A percentile compares a stretch with the other conserved stretches of the same genome.
Evolutionary conservation across 352 stramenopile species (phyloP).

Genomic region (Phytophthora sp.): DNA sequence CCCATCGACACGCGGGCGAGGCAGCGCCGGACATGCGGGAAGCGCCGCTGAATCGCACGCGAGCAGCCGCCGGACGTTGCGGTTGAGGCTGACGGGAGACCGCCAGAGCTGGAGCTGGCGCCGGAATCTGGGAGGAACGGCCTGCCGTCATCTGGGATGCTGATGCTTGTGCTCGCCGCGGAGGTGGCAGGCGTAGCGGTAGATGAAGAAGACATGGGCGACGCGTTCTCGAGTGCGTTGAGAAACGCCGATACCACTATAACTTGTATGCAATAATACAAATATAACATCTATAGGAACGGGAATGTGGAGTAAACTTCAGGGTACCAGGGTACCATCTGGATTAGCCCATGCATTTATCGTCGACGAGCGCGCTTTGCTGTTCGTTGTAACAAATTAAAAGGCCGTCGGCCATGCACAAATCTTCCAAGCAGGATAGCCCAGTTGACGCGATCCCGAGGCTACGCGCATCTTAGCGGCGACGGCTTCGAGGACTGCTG

Average conservation of each 20-base stretch:
- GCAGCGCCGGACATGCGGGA: constrained; percentile 31
- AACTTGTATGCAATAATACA: no score
- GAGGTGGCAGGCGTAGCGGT: constrained; percentile 1
- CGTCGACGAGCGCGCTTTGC: not conserved
- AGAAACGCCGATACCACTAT: constrained; percentile 25
- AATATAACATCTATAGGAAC: constrained; percentile 19
- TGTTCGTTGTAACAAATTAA: no score
- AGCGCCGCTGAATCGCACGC: constrained; percentile 29
- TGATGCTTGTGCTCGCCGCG: constrained; percentile 32
- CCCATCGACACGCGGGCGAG: constrained; percentile 44
- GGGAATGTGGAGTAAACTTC: constrained; percentile 1
- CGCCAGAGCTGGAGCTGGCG: constrained; percentile 18
- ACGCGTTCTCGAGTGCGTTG: constrained; percentile 8
- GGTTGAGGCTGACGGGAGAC: constrained; percentile 6
- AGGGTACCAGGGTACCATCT: constrained; percentile 9
- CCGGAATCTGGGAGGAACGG: constrained; percentile 29
- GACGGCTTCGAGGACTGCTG: constrained; percentile 20
- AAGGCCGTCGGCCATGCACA: not conserved
- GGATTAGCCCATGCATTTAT: not conserved
- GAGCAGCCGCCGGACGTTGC: constrained; percentile 23
- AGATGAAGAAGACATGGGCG: constrained; percentile 18
- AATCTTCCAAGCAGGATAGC: no score
- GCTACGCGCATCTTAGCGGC: constrained; percentile 22
- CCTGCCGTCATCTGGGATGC: constrained; percentile 28
- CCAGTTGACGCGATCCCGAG: not conserved